Percentiles rank a stretch among this genome's conserved stretches.
Conservation (phyloP, 257 asterid genomes). For the Solanum sejunctum region DNA sequence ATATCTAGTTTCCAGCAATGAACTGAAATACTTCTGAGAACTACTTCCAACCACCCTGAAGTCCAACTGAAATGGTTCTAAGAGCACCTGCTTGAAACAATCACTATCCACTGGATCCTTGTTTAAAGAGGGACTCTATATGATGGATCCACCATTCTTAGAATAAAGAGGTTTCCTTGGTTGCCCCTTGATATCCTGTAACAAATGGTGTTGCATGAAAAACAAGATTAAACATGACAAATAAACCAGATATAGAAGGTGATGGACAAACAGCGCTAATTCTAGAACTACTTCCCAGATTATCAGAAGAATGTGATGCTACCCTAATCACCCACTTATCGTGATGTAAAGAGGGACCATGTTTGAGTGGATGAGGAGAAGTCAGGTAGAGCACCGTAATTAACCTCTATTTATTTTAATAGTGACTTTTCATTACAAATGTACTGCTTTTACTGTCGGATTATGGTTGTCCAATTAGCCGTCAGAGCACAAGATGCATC, state of each 20-base stretch:
- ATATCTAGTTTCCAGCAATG: not conserved
- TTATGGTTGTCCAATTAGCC: not conserved
- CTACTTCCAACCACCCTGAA: not conserved
- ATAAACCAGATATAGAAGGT: not conserved
- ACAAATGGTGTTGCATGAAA: not conserved
- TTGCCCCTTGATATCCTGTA: slow-evolving; percentile 62
- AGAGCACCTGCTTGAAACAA: not conserved
- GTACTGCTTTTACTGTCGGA: not conserved
- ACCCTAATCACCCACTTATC: not conserved
- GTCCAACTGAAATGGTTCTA: not conserved
- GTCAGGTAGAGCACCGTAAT: not conserved
- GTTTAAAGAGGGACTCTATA: slow-evolving; percentile 39
- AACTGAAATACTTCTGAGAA: not conserved
- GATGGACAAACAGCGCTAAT: not conserved
- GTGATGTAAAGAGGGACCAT: not conserved
- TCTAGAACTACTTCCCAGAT: not conserved
- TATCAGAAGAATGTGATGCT: not conserved
- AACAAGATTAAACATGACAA: not conserved
- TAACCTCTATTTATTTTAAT: not conserved
- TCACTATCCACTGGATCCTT: not conserved
- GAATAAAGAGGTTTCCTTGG: slow-evolving; percentile 45
- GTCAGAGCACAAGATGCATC: not conserved
- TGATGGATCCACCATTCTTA: slow-evolving; percentile 52
- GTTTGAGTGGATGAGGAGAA: not conserved
- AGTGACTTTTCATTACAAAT: not conserved